Conservation (phyloP, 331 rosid genomes). For the Malus hybrid region DNA sequence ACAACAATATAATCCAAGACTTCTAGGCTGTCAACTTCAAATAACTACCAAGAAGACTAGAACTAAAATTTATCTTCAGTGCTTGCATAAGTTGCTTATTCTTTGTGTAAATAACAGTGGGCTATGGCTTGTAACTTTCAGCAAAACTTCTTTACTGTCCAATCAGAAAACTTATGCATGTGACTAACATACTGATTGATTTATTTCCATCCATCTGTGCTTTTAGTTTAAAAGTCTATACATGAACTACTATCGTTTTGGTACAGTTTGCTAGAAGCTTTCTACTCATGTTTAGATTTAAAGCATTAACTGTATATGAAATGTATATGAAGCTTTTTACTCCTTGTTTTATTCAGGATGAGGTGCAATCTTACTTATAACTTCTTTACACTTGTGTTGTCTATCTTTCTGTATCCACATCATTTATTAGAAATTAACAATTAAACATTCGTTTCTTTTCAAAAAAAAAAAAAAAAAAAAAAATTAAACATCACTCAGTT, state of each 20-base stretch:
- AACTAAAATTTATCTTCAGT: not conserved
- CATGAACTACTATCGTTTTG: not conserved
- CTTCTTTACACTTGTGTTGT: not conserved
- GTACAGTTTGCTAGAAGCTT: not conserved
- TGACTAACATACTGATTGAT: not conserved
- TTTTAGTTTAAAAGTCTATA: not conserved
- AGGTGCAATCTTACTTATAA: not conserved
- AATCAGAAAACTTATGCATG: not conserved
- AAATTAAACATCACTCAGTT: not conserved
- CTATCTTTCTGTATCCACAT: not conserved
- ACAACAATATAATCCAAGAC: not conserved
- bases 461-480: not conserved
- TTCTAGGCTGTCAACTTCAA: slow-evolving; percentile 14
- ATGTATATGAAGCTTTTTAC: not conserved
- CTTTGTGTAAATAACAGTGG: not conserved
- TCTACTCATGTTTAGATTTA: not conserved
- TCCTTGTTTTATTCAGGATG: not conserved
- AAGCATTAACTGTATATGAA: not conserved
- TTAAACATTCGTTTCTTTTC: not conserved
- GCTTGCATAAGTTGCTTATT: not conserved
- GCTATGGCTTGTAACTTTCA: not conserved
- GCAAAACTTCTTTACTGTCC: not conserved
- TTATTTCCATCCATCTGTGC: not conserved
- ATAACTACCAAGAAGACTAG: not conserved
- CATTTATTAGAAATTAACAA: not conserved